Evolutionary conservation across 768 basidiomycete species (phyloP), one percentile per base, ranked within the genome.

Genomic region (Lactarius pseudohatsudake): DNA sequence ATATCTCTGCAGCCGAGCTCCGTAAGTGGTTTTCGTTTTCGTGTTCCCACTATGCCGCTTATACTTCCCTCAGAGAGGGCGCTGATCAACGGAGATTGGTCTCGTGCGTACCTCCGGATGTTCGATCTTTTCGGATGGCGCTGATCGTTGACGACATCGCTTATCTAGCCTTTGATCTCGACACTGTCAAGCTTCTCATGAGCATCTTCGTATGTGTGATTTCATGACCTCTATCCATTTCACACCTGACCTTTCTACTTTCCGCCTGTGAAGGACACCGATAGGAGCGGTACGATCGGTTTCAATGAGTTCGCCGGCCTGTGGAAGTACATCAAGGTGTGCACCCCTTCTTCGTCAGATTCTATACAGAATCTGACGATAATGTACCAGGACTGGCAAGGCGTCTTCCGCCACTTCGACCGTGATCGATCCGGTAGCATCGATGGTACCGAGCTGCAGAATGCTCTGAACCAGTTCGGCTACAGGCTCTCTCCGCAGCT

Each of bases 121-220:
- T 36, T 36, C 56, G 54, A 53, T 34, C 38, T 45, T 9, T 11
- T 16, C 26, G 26, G 32, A 22, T 36, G 16, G 36, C 28, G 18
- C 28, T 41, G 34, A 15, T 57, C 50, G 6, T 57, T 53, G 34
- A 32, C 28, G 20, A 9, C 57, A 57, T 11, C 30, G 38, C 32
- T 15, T 62, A 45, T 43, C 9, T 62, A 91, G 91, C 87, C 6
- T 94, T 94, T 72, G 92, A 93, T 77, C 78, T 91, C 63, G 92
- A 93, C 72, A 94, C 92, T 30, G 89, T 93, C 75, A 92, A 91
- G 79, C 81, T 93, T 40, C 80, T 93, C 68, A 92, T 94, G 88
- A 81, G 81, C 30, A 85, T 94, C 68, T 94, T 94, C 75, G 91
- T 91, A 63, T 72, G 87, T 75, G 34, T 54, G 26, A 8, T 61